These are phyloP conservation scores for Penicillium italicum DNA, from an alignment of 2,329 filamentous ascomycete genomes.

Conservation along the genomic window DNA sequence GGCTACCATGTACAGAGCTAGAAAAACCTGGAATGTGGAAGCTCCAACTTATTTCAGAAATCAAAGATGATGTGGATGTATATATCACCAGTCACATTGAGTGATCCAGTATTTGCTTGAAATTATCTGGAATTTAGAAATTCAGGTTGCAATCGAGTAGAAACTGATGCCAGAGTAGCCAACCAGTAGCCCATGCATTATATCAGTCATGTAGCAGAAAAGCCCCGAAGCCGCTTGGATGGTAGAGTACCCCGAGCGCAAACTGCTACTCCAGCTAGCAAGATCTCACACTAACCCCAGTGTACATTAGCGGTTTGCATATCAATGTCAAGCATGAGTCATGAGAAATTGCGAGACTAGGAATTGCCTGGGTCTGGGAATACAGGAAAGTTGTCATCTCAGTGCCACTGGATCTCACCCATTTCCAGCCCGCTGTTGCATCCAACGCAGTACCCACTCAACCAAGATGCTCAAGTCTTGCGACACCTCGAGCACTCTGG, in stretches of 20 bases:
- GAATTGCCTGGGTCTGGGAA: neutral
- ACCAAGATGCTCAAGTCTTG: constrained; percentile 45
- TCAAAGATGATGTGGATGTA: neutral
- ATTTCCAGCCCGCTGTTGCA: constrained; percentile 29
- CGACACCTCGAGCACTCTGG: constrained; percentile 41
- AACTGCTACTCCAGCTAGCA: neutral
- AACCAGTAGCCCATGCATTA: neutral
- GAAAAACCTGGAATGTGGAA: no score
- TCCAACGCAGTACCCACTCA: constrained; percentile 43
- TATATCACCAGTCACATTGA: neutral
- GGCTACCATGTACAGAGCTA: no score
- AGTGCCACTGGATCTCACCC: constrained; percentile 13
- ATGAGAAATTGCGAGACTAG: neutral
- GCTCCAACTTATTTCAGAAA: neutral
- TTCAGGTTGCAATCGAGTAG: neutral
- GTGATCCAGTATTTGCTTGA: neutral
- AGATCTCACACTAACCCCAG: neutral
- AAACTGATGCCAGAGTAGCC: neutral
- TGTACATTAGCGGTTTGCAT: neutral
- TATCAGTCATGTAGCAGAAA: neutral
- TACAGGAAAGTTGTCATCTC: neutral
- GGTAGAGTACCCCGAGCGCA: neutral
- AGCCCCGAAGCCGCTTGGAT: neutral
- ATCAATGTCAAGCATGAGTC: neutral
- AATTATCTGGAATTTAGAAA: neutral